These are phyloP conservation scores for Taxawa tesnikishii DNA, from an alignment of 2,329 filamentous ascomycete genomes.

Conservation along the genomic window DNA sequence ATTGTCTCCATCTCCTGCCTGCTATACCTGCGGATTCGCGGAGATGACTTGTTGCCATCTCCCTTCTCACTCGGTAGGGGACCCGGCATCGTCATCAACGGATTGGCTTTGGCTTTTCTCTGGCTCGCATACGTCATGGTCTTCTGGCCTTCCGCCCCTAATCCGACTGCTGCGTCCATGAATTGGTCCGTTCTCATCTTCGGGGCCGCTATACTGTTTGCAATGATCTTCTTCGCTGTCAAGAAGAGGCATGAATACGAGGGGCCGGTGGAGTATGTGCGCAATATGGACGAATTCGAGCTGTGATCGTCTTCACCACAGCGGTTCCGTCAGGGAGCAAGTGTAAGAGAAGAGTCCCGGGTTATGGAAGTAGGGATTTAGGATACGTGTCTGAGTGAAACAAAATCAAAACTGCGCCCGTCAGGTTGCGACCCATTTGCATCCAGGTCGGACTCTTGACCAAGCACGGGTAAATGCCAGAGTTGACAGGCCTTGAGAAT, in stretches of 20 bases:
- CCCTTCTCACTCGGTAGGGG: conserved; percentile 12
- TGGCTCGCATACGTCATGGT: conserved; percentile 8
- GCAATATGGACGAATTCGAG: too few species aligned
- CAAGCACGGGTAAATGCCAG: too few species aligned
- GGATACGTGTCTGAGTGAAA: too few species aligned
- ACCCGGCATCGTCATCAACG: conserved; percentile 9
- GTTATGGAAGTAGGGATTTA: too few species aligned
- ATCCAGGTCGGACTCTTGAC: too few species aligned
- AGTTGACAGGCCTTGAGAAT: too few species aligned
- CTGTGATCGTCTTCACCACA: too few species aligned
- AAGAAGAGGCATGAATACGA: conserved; percentile 1
- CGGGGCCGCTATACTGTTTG: conserved; percentile 9
- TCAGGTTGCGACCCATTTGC: too few species aligned
- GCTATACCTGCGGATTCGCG: conserved; percentile 9
- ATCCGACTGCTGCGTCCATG: conserved; percentile 14
- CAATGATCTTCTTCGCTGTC: conserved; percentile 7
- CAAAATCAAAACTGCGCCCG: too few species aligned
- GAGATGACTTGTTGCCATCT: conserved; percentile 9
- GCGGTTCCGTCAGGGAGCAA: too few species aligned
- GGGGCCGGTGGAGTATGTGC: conserved; percentile 5
- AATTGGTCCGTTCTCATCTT: conserved; percentile 19
- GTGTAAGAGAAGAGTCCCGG: too few species aligned
- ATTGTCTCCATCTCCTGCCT: conserved; percentile 9
- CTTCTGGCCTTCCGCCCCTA: conserved; percentile 10
- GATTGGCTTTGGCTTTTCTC: conserved; percentile 6